Conservation (phyloP, 805 yeast genomes). For the Wilhelminamyces savonicus region DNA sequence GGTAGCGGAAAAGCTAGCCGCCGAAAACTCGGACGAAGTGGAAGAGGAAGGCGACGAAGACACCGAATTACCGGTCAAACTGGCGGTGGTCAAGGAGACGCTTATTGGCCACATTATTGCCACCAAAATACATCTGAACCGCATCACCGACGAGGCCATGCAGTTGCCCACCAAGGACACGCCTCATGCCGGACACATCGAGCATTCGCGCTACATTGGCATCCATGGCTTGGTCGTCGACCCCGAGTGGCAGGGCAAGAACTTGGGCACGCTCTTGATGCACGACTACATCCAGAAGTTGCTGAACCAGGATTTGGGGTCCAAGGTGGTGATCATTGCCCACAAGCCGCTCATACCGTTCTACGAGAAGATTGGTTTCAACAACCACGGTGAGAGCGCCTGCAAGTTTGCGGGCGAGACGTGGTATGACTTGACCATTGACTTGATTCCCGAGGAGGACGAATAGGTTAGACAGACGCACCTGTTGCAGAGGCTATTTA, state of each 20-base stretch:
- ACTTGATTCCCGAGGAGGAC: constrained; percentile 38
- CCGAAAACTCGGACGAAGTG: constrained; percentile 14
- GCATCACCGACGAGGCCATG: constrained; percentile 57
- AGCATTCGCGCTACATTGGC: constrained; percentile 67
- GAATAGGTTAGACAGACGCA: too few species aligned
- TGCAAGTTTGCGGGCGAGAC: constrained; percentile 51
- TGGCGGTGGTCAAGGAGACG: constrained; percentile 50
- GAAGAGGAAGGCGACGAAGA: constrained; percentile 22
- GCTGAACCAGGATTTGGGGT: constrained; percentile 81
- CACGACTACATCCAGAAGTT: constrained; percentile 89
- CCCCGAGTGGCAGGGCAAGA: constrained; percentile 73
- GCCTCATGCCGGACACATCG: constrained; percentile 58
- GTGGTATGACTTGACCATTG: constrained; percentile 57
- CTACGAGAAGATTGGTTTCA: constrained; percentile 78
- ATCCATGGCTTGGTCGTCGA: constrained; percentile 77
- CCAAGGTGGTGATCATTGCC: constrained; percentile 66
- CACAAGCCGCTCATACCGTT: constrained; percentile 65
- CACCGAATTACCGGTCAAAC: constrained; percentile 40
- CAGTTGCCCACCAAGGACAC: constrained; percentile 39
- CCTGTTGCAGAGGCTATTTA: not conserved
- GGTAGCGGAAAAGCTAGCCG: constrained; percentile 28
- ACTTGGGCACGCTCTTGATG: constrained; percentile 74
- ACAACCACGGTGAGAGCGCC: constrained; percentile 57
- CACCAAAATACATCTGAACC: constrained; percentile 54
- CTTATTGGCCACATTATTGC: constrained; percentile 78